Percentiles rank a stretch among this genome's conserved stretches.
Evolutionary conservation across 208 protist genomes (phyloP).

Genomic region (Trypanosomatidae sp.): DNA sequence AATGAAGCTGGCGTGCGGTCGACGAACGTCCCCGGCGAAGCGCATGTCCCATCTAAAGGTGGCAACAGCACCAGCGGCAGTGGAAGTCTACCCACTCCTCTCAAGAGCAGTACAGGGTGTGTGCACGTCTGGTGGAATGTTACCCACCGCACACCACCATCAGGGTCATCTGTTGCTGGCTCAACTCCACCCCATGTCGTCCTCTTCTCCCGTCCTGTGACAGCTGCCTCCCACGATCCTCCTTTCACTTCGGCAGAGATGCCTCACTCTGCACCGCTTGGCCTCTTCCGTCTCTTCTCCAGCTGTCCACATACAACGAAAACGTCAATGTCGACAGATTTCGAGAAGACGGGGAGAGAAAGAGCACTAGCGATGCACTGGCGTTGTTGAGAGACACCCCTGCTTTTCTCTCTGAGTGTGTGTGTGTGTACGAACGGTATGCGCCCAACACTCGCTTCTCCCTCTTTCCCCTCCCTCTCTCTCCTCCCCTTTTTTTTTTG

Average conservation of each 20-base stretch:
- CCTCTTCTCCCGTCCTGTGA: not conserved
- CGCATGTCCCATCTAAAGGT: not conserved
- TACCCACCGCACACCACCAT: not conserved
- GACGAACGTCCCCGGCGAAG: not conserved
- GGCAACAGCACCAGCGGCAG: not conserved
- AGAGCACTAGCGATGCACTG: not conserved
- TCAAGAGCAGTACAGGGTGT: not conserved
- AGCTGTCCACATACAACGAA: not conserved
- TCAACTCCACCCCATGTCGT: not conserved
- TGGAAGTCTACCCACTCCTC: not conserved
- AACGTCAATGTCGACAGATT: not conserved
- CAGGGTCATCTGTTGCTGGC: not conserved
- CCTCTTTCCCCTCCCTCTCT: not conserved
- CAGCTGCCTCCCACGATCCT: not conserved
- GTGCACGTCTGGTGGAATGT: not conserved
- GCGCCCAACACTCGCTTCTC: not conserved
- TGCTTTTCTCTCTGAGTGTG: not conserved
- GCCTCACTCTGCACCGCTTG: not conserved
- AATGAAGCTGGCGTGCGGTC: not conserved
- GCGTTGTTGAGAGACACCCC: not conserved
- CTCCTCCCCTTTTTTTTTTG: not conserved
- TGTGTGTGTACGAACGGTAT: not conserved
- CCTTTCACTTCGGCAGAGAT: not conserved
- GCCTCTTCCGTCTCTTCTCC: not conserved
- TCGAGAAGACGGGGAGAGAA: not conserved